Evolutionary conservation across 208 protist genomes (phyloP).

Genomic region (Trypanosoma platydactyli): DNA sequence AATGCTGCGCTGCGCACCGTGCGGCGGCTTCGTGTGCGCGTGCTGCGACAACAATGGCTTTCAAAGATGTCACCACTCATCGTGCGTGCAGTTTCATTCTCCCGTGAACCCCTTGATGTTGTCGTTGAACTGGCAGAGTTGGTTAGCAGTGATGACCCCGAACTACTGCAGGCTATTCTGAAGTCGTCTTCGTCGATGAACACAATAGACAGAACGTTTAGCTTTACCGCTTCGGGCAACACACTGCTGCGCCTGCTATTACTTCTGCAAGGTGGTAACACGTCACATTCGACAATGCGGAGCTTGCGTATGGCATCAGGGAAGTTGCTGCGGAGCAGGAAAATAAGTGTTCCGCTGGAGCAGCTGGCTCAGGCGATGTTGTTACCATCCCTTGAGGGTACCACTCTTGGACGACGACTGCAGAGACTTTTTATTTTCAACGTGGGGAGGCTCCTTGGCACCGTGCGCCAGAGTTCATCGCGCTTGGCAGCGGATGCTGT

Average conservation of each 20-base stretch:
- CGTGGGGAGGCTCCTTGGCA: conserved; percentile 13
- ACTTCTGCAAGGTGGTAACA: conserved; percentile 22
- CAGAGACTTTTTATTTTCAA: conserved; percentile 21
- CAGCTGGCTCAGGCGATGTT: conserved; percentile 25
- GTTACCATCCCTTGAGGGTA: conserved; percentile 27
- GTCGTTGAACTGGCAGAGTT: conserved; percentile 24
- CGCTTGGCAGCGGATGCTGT: background rate
- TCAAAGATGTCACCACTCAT: conserved; percentile 22
- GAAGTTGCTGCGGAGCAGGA: conserved; percentile 1
- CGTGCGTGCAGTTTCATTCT: conserved; percentile 9
- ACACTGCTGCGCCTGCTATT: conserved; percentile 26
- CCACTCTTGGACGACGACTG: conserved; percentile 18
- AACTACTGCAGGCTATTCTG: conserved; percentile 15
- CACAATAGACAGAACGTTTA: conserved; percentile 19
- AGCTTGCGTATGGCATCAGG: conserved; percentile 15
- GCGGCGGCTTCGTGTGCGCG: conserved; percentile 2
- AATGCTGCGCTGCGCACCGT: conserved; percentile 12
- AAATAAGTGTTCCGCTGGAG: conserved; percentile 6
- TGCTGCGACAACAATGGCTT: conserved; percentile 27
- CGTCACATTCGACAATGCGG: conserved; percentile 19
- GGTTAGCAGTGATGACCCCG: conserved; percentile 17
- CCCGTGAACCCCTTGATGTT: conserved; percentile 26
- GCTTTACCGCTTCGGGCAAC: background rate
- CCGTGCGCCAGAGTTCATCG: background rate
- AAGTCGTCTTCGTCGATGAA: conserved; percentile 18